phyloP scores from a whole-genome alignment of 1,284 basidiomycete species.

The Pyrrhoderma lamaoense region DNA sequence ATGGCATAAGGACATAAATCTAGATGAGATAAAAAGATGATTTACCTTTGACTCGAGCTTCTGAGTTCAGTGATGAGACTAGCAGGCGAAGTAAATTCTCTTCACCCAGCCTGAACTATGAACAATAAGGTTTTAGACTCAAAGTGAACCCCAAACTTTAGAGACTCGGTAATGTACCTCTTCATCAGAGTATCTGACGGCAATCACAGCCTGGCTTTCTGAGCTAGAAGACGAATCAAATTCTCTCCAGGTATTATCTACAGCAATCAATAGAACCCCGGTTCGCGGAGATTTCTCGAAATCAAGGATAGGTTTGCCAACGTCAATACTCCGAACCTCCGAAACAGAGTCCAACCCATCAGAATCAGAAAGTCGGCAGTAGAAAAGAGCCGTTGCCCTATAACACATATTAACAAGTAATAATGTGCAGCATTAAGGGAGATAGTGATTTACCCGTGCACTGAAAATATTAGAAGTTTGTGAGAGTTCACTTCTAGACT shows the following conservation, averaged over 20 bases:
- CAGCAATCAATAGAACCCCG: conserved; percentile 8
- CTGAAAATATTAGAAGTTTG: conserved; percentile 53
- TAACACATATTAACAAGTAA: background rate
- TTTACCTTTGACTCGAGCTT: conserved; percentile 7
- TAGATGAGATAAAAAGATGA: background rate
- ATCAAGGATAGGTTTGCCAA: conserved; percentile 52
- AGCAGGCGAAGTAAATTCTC: conserved; percentile 9
- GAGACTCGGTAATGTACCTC: background rate
- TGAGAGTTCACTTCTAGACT: conserved; percentile 25
- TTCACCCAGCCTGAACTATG: conserved; percentile 7
- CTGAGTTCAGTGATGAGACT: conserved; percentile 17
- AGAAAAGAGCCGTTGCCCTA: conserved; percentile 66
- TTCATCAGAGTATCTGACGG: conserved; percentile 6
- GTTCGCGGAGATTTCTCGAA: conserved; percentile 37
- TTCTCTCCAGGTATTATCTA: conserved; percentile 26
- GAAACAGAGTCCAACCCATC: conserved; percentile 22
- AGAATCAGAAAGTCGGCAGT: conserved; percentile 33
- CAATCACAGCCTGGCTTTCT: background rate
- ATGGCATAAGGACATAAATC: background rate
- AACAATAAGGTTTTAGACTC: background rate
- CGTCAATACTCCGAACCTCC: conserved; percentile 38
- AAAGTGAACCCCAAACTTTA: background rate
- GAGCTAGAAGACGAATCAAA: background rate
- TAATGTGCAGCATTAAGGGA: background rate
- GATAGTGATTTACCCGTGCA: conserved; percentile 49